Conservation (phyloP, 2,329 filamentous ascomycete genomes). For the Colletotrichum graminicola region DNA sequence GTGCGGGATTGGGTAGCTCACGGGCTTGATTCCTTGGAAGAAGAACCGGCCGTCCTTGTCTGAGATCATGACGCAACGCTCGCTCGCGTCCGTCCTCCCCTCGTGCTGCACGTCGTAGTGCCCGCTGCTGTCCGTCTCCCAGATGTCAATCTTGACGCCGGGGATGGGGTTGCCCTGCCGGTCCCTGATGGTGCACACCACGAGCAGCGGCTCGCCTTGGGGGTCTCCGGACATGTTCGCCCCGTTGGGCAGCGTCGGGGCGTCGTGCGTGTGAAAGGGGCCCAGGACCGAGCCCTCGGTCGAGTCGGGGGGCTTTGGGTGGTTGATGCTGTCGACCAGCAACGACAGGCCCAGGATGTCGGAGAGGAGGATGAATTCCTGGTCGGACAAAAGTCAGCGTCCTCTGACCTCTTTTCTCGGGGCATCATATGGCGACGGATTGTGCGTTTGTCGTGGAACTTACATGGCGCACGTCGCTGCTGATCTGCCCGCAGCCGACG, state of each 20-base stretch:
- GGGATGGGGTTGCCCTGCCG: constrained; percentile 69
- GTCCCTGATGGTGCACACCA: constrained; percentile 75
- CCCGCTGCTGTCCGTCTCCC: constrained; percentile 82
- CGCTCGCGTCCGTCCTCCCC: constrained; percentile 59
- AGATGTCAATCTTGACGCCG: constrained; percentile 78
- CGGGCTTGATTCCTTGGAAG: constrained; percentile 87
- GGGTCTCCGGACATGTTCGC: constrained; percentile 72
- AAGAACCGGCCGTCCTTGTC: constrained; percentile 68
- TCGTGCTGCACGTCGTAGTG: constrained; percentile 82
- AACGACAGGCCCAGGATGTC: constrained; percentile 81
- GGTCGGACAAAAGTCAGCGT: constrained; percentile 2
- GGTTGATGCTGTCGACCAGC: constrained; percentile 81
- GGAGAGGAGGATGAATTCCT: constrained; percentile 82
- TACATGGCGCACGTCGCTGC: constrained; percentile 75
- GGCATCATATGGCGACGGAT: no score
- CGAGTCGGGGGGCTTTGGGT: constrained; percentile 75
- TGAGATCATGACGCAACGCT: constrained; percentile 64
- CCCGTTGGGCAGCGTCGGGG: constrained; percentile 65
- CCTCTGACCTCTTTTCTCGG: not conserved
- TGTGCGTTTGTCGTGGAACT: constrained; percentile 24
- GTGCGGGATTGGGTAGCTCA: constrained; percentile 86
- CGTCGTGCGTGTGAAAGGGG: constrained; percentile 84
- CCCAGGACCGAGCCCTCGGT: constrained; percentile 85
- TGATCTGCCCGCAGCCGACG: constrained; percentile 75
- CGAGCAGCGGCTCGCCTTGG: constrained; percentile 74